Percentiles rank a stretch among this genome's conserved stretches.
These are phyloP conservation scores for Backusella tarrabulga DNA, from an alignment of 192 early-diverging fungal genomes.

Conservation along the genomic window DNA sequence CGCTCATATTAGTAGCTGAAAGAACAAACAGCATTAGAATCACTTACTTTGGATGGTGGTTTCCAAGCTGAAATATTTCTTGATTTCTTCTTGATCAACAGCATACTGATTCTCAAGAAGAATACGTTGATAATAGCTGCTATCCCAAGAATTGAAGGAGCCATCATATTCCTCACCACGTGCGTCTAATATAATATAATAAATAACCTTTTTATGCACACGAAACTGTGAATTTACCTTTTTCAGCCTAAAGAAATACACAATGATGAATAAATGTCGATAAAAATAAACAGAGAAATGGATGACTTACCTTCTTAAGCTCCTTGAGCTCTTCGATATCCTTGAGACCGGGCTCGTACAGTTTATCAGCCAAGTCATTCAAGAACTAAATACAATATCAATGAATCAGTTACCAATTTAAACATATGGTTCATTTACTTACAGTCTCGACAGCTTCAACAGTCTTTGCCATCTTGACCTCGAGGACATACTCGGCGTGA, in stretches of 20 bases:
- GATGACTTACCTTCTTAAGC: conserved; percentile 52
- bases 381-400: conserved; percentile 52
- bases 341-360: conserved; percentile 53
- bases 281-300: background rate
- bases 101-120: conserved; percentile 70
- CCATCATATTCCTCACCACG: conserved; percentile 57
- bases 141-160: conserved; percentile 71
- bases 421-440: background rate
- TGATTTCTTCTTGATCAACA: conserved; percentile 78
- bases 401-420: background rate
- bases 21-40: background rate
- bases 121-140: conserved; percentile 69
- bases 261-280: background rate
- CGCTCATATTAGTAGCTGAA: background rate
- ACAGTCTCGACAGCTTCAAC: conserved; percentile 53
- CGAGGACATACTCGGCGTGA: conserved; percentile 73
- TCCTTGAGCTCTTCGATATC: conserved; percentile 62
- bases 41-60: conserved; percentile 19
- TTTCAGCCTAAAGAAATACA: conserved; percentile 12
- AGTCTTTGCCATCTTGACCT: conserved; percentile 81
- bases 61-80: conserved; percentile 72
- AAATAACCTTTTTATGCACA: background rate
- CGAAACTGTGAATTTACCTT: conserved; percentile 17
- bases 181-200: conserved; percentile 21
- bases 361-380: conserved; percentile 52